Evolutionary conservation across 257 asterid genomes (phyloP).

Genomic region (Cruciata laevipes): DNA sequence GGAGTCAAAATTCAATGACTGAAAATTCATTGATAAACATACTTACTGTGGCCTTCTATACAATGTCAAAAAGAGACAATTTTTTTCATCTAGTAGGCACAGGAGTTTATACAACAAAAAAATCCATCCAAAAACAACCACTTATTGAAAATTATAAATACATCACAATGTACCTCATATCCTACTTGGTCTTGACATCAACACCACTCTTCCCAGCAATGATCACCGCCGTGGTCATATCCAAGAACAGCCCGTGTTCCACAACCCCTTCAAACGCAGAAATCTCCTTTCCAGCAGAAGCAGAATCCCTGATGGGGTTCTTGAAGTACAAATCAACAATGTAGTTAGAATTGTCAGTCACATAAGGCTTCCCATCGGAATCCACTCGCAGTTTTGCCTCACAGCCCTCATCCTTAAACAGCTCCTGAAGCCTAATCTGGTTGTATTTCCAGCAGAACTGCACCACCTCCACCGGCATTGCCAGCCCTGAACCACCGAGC

Average conservation of each 20-base stretch:
- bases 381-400: conserved; percentile 68
- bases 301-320: conserved; percentile 77
- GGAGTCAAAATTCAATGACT: not conserved
- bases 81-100: not conserved
- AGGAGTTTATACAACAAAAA: not conserved
- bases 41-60: not conserved
- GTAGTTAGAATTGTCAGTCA: conserved; percentile 77
- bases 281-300: conserved; percentile 67
- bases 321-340: conserved; percentile 86
- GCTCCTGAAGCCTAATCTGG: conserved; percentile 48
- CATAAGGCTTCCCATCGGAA: conserved; percentile 70
- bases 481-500: conserved; percentile 83
- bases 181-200: conserved; percentile 47
- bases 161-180: not conserved
- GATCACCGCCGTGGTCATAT: conserved; percentile 59
- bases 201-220: conserved; percentile 76
- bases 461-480: conserved; percentile 96
- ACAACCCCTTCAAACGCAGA: conserved; percentile 72
- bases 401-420: conserved; percentile 66
- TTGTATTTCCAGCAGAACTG: conserved; percentile 84
- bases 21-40: not conserved
- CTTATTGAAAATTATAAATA: too few relatives aligned
- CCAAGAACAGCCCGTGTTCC: conserved; percentile 60
- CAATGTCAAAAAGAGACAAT: not conserved
- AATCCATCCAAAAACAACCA: too few relatives aligned